These are phyloP conservation scores for Lagenaria siceraria DNA, from an alignment of 306 rosid genomes.

Conservation along the genomic window DNA sequence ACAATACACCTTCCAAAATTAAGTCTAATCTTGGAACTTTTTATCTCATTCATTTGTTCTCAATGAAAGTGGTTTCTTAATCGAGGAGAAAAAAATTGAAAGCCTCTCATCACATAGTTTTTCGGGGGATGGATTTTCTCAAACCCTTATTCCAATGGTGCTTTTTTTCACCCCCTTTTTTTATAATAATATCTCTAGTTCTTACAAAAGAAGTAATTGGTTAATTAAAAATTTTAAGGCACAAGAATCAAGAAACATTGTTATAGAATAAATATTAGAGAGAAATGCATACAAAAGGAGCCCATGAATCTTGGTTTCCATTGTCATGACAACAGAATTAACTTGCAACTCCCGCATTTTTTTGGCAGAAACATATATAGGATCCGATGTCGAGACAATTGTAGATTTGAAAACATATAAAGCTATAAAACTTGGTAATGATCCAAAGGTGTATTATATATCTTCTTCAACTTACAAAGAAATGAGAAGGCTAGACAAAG, in stretches of 20 bases:
- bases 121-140: background rate
- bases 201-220: background rate
- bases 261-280: background rate
- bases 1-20: too few species aligned
- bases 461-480: conserved; percentile 3
- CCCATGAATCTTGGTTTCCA: conserved; percentile 83
- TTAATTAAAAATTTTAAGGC: background rate
- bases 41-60: background rate
- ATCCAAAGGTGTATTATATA: conserved; percentile 10
- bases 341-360: conserved; percentile 80
- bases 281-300: conserved; percentile 55
- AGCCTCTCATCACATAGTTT: background rate
- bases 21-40: too few species aligned
- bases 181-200: background rate
- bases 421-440: conserved; percentile 48
- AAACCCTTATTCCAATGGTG: background rate
- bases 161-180: background rate
- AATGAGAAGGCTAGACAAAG: conserved; percentile 8
- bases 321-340: conserved; percentile 54
- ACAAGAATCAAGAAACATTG: background rate
- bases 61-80: background rate
- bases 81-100: background rate
- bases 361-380: conserved; percentile 73
- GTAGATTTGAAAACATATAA: conserved; percentile 68
- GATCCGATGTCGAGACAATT: conserved; percentile 66